phyloP scores from a whole-genome alignment of 1,284 basidiomycete genomes.

The Mycena citricolor region DNA sequence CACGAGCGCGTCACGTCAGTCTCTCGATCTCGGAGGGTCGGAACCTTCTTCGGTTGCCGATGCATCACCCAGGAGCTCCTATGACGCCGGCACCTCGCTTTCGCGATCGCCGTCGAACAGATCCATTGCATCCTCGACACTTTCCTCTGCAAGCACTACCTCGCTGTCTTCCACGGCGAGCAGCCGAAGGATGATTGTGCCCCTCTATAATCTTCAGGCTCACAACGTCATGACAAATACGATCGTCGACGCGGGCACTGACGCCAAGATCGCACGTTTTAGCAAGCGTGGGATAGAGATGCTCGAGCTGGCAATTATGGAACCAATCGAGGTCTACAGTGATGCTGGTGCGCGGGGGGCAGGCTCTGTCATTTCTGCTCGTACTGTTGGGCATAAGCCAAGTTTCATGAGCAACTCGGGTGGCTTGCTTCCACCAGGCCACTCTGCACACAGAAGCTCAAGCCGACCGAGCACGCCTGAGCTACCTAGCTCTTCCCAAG shows the following conservation, averaged over 20 bases:
- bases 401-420: constrained; percentile 9
- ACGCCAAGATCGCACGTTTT: constrained; percentile 92
- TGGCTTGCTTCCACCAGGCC: constrained; percentile 10
- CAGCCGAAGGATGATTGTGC: constrained; percentile 77
- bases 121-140: constrained; percentile 39
- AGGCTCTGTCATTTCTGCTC: constrained; percentile 15
- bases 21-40: constrained; percentile 30
- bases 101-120: constrained; percentile 42
- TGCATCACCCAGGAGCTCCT: no score
- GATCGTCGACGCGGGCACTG: constrained; percentile 91
- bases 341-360: neutral
- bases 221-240: constrained; percentile 93
- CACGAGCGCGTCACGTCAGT: constrained; percentile 33
- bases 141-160: constrained; percentile 46
- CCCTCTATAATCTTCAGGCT: constrained; percentile 90
- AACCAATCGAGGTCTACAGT: constrained; percentile 74
- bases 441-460: no score
- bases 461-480: constrained; percentile 19
- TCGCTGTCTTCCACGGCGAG: constrained; percentile 49
- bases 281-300: constrained; percentile 83
- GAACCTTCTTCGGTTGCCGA: constrained; percentile 25
- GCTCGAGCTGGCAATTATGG: constrained; percentile 72
- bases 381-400: constrained; percentile 13
- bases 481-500: constrained; percentile 22
- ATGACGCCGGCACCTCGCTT: constrained; percentile 30